phyloP scores from a whole-genome alignment of 345 rosid genomes.

The Pistacia vera region DNA sequence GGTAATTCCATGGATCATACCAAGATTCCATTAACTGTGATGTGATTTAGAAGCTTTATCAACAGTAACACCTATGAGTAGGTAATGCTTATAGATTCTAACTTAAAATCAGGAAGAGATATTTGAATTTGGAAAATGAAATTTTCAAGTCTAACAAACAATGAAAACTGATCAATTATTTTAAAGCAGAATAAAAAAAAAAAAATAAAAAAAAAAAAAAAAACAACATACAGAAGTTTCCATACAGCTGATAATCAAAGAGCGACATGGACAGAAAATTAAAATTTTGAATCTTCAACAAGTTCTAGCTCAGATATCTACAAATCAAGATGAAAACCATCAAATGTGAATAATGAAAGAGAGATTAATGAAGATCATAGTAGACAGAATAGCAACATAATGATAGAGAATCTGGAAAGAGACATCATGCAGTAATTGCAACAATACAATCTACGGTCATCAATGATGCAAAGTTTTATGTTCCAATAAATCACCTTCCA shows the following conservation, averaged over 20 bases:
- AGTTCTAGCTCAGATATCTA: not conserved
- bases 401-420: not conserved
- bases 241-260: not conserved
- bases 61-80: not conserved
- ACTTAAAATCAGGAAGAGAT: not conserved
- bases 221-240: not conserved
- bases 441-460: not conserved
- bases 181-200: not conserved
- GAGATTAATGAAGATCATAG: not conserved
- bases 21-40: conserved; percentile 4
- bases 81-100: not conserved
- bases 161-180: not conserved
- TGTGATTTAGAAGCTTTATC: not conserved
- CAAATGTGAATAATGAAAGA: not conserved
- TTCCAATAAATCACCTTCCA: conserved; percentile 5
- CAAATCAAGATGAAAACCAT: not conserved
- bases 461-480: not conserved
- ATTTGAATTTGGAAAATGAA: not conserved
- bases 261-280: not conserved
- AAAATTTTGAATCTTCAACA: not conserved
- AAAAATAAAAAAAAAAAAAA: not conserved
- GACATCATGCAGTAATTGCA: too few species aligned
- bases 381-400: not conserved
- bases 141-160: too few species aligned
- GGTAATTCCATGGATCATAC: conserved; percentile 10